Evolutionary conservation across 139 green algal genomes (phyloP).

Genomic region (Micromonas pusilla): DNA sequence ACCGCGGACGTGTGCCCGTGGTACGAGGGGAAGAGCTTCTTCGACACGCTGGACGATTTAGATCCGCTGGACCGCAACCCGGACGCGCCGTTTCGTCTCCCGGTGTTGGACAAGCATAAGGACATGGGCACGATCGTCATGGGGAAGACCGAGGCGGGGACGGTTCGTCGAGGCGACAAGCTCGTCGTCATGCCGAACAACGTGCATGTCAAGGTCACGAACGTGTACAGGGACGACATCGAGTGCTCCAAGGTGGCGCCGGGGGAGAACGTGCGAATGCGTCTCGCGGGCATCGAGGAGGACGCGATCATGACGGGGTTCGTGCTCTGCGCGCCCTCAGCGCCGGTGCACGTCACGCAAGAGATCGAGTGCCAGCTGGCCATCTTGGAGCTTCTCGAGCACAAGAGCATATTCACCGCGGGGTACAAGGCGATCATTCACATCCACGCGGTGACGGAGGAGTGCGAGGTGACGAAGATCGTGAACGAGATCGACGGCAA

Average conservation of each 20-base stretch:
- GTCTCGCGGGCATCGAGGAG: constrained; percentile 64
- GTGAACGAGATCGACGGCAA: constrained; percentile 49
- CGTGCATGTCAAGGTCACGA: constrained; percentile 71
- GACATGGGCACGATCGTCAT: constrained; percentile 97
- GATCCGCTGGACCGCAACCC: constrained; percentile 48
- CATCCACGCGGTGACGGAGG: constrained; percentile 61
- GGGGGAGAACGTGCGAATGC: constrained; percentile 50
- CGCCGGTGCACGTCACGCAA: not conserved
- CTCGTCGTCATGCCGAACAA: constrained; percentile 95
- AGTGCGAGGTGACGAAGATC: constrained; percentile 89
- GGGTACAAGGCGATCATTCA: constrained; percentile 58
- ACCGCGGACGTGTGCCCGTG: constrained; percentile 57
- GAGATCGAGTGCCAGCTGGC: constrained; percentile 63
- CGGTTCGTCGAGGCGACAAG: constrained; percentile 67
- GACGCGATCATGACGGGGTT: constrained; percentile 84
- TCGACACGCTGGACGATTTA: constrained; percentile 81
- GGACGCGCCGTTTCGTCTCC: constrained; percentile 59
- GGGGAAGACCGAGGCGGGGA: constrained; percentile 91
- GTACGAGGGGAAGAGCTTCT: constrained; percentile 81
- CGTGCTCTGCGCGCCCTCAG: constrained; percentile 63
- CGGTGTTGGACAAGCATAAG: constrained; percentile 92
- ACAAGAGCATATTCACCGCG: constrained; percentile 96
- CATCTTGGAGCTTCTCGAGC: constrained; percentile 80
- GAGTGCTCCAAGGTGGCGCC: constrained; percentile 64
- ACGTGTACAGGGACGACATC: constrained; percentile 83